A percentile compares a stretch with the other conserved stretches of the same genome.
These are phyloP conservation scores for Isatis lusitanica DNA, from an alignment of 441 rosid genomes.

Conservation along the genomic window DNA sequence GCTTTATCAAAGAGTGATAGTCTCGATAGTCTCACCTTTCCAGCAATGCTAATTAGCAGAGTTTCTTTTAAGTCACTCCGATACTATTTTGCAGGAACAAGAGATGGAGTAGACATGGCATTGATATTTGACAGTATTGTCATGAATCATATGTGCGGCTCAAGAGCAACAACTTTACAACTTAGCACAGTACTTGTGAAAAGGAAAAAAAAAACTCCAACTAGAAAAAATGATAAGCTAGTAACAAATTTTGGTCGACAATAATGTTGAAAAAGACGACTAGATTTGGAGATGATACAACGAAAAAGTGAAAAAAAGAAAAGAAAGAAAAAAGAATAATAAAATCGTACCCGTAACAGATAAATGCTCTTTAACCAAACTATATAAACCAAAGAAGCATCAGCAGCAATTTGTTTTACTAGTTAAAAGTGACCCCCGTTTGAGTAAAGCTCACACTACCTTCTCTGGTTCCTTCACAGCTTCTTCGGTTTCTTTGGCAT, in stretches of 20 bases:
- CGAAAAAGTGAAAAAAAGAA: constrained; percentile 1
- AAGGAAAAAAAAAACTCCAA: neutral
- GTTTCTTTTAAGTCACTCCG: neutral
- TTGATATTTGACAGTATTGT: neutral
- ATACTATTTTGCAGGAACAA: too few species aligned
- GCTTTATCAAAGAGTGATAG: too few species aligned
- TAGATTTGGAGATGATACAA: constrained; percentile 23
- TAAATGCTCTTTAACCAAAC: constrained; percentile 21
- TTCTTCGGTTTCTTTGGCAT: constrained; percentile 25
- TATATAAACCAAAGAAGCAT: neutral
- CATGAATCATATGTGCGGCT: neutral
- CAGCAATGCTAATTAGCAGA: too few species aligned
- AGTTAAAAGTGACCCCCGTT: constrained; percentile 10
- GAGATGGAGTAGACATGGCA: neutral
- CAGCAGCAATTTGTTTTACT: constrained; percentile 2
- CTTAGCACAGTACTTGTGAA: neutral
- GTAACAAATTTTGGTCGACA: constrained; percentile 23
- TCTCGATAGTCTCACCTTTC: too few species aligned
- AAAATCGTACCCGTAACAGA: constrained; percentile 28
- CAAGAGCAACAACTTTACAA: neutral
- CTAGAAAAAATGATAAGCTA: constrained; percentile 18
- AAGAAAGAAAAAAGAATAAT: constrained; percentile 20
- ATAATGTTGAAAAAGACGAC: constrained; percentile 12
- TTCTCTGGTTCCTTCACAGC: constrained; percentile 27
- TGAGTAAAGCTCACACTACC: constrained; percentile 16